Percentiles rank a stretch among this genome's conserved stretches.
Evolutionary conservation across 306 rosid species (phyloP).

Genomic region (Erythrophleum fordii): DNA sequence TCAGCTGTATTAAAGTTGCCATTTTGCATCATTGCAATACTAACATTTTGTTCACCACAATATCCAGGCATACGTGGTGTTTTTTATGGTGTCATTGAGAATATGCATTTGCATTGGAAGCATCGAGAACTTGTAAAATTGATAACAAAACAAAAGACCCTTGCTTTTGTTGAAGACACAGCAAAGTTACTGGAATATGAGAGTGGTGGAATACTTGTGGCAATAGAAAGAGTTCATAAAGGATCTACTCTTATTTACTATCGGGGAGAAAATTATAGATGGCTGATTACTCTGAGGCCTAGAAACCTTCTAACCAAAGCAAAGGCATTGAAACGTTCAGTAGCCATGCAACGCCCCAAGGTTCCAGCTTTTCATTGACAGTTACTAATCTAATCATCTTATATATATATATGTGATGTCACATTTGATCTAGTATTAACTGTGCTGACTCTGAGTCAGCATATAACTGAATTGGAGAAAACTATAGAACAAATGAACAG

Average conservation of each 20-base stretch:
- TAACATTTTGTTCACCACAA: slow-evolving; percentile 36
- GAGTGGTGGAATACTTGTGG: slow-evolving; percentile 90
- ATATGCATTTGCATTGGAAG: slow-evolving; percentile 97
- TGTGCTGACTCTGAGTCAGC: slow-evolving; percentile 93
- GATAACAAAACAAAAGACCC: slow-evolving; percentile 80
- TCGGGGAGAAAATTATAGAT: slow-evolving; percentile 90
- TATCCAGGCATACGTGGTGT: slow-evolving; percentile 84
- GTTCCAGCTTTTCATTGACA: slow-evolving; percentile 47
- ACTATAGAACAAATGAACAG: slow-evolving; percentile 72
- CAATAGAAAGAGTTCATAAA: slow-evolving; percentile 86
- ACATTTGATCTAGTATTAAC: slow-evolving; percentile 38
- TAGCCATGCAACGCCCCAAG: slow-evolving; percentile 92
- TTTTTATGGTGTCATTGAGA: slow-evolving; percentile 87
- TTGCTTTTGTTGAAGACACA: slow-evolving; percentile 86
- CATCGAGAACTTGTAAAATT: slow-evolving; percentile 93
- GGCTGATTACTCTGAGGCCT: slow-evolving; percentile 74
- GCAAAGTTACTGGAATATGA: slow-evolving; percentile 83
- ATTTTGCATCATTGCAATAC: slow-evolving; percentile 35
- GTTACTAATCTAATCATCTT: slow-evolving; percentile 16
- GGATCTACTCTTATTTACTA: slow-evolving; percentile 85
- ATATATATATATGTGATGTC: slow-evolving; percentile 26
- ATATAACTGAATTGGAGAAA: slow-evolving; percentile 68
- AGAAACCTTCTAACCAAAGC: slow-evolving; percentile 90
- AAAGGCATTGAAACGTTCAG: slow-evolving; percentile 79
- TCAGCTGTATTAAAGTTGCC: slow-evolving; percentile 29